Percentiles rank a stretch among this genome's conserved stretches.
Evolutionary conservation across 2,329 filamentous ascomycete species (phyloP).

Genomic region (Parastagonospora nodorum): DNA sequence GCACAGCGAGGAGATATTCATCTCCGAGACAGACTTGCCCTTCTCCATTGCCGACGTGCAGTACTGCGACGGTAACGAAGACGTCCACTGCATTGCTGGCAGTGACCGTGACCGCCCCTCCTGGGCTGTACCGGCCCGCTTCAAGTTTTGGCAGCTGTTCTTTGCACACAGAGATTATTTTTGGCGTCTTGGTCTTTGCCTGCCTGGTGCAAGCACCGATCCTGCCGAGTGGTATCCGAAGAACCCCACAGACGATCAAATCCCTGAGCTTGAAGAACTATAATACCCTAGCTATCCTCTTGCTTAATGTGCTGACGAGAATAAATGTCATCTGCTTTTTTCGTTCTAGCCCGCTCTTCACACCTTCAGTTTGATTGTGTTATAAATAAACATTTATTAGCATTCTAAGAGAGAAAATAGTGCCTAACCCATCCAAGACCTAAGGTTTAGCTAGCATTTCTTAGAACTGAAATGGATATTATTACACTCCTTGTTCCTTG

Average conservation of each 20-base stretch:
- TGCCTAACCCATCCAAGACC: no score
- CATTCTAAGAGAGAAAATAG: no score
- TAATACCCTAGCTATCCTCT: no score
- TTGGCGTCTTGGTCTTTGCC: slow-evolving; percentile 86
- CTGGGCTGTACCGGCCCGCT: slow-evolving; percentile 58
- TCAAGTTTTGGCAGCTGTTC: slow-evolving; percentile 87
- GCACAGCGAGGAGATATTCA: slow-evolving; percentile 88
- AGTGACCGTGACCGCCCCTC: slow-evolving; percentile 42
- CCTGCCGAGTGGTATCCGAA: slow-evolving; percentile 65
- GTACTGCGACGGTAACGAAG: slow-evolving; percentile 72
- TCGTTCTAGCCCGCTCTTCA: no score
- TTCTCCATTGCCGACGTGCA: slow-evolving; percentile 71
- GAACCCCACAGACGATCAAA: not conserved
- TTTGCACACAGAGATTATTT: slow-evolving; percentile 97
- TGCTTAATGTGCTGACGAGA: no score
- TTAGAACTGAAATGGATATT: no score
- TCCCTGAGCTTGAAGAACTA: no score
- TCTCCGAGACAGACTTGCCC: slow-evolving; percentile 71
- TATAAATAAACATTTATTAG: no score
- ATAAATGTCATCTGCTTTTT: no score
- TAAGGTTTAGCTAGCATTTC: no score
- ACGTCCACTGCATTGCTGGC: slow-evolving; percentile 72
- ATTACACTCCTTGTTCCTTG: no score
- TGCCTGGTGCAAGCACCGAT: slow-evolving; percentile 71
- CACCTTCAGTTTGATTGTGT: no score